Evolutionary conservation across 306 rosid species (phyloP).

Genomic region (Datisca glomerata): DNA sequence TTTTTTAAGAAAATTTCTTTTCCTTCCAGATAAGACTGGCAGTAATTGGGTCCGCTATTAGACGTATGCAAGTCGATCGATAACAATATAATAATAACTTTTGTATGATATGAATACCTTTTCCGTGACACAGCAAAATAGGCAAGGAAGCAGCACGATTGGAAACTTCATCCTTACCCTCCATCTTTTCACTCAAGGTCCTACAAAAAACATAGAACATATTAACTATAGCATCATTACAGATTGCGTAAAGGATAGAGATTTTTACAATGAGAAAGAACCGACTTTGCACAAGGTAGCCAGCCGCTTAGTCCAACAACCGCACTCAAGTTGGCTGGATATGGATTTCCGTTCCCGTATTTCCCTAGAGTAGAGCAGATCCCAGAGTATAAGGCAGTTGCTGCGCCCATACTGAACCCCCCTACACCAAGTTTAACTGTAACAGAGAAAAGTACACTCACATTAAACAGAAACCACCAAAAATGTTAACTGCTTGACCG

Average conservation of each 20-base stretch:
- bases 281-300: conserved; percentile 98
- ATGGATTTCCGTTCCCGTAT: conserved; percentile 59
- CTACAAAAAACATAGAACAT: conserved; percentile 28
- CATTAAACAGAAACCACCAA: neutral
- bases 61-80: too few relatives aligned
- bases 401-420: conserved; percentile 99
- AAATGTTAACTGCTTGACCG: too few relatives aligned
- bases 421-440: conserved; percentile 95
- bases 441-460: conserved; percentile 5
- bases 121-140: conserved; percentile 82
- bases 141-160: conserved; percentile 72
- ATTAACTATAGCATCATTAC: conserved; percentile 6
- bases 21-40: too few relatives aligned
- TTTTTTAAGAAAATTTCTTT: too few relatives aligned
- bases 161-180: conserved; percentile 45
- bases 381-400: conserved; percentile 80
- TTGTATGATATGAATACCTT: conserved; percentile 33
- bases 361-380: conserved; percentile 57
- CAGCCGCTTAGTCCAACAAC: conserved; percentile 94
- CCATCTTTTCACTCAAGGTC: conserved; percentile 54
- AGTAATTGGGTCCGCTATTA: too few relatives aligned
- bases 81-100: too few relatives aligned
- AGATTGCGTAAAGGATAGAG: conserved; percentile 3
- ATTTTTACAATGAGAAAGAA: conserved; percentile 8
- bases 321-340: conserved; percentile 68